Conservation (phyloP, 805 yeast species). For the Wickerhamiella musiphila region DNA sequence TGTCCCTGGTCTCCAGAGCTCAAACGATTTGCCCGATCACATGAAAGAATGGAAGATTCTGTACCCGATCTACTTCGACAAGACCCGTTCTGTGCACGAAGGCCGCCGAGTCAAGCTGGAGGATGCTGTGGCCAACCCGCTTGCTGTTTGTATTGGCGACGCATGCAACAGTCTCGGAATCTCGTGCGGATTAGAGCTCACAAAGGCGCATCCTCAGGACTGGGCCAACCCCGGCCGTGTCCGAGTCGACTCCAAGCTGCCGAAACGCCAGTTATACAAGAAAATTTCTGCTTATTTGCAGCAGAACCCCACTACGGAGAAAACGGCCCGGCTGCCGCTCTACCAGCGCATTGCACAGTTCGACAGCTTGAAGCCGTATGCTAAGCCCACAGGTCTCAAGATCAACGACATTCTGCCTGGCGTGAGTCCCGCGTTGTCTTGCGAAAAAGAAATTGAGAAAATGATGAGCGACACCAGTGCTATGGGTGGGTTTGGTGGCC, state of each 20-base stretch:
- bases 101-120: slow-evolving; percentile 65
- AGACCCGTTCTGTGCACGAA: slow-evolving; percentile 49
- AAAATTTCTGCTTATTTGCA: slow-evolving; percentile 44
- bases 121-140: slow-evolving; percentile 70
- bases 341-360: slow-evolving; percentile 14
- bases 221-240: slow-evolving; percentile 97
- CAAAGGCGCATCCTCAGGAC: slow-evolving; percentile 87
- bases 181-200: slow-evolving; percentile 30
- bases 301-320: slow-evolving; percentile 50
- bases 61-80: slow-evolving; percentile 89
- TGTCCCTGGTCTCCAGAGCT: background rate
- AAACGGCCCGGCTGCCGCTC: slow-evolving; percentile 27
- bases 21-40: slow-evolving; percentile 38
- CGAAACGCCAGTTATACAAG: slow-evolving; percentile 48
- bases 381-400: slow-evolving; percentile 68
- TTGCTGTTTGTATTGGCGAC: slow-evolving; percentile 67
- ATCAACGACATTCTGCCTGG: slow-evolving; percentile 84
- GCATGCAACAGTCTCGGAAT: slow-evolving; percentile 32
- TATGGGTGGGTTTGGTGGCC: too few relatives aligned
- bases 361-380: slow-evolving; percentile 30
- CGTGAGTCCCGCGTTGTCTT: slow-evolving; percentile 61
- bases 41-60: slow-evolving; percentile 53
- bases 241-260: slow-evolving; percentile 38
- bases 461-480: too few relatives aligned
- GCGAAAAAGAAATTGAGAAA: slow-evolving; percentile 59